phyloP scores from a whole-genome alignment of 2,329 filamentous ascomycete genomes.

The Metarhizium robertsii region DNA sequence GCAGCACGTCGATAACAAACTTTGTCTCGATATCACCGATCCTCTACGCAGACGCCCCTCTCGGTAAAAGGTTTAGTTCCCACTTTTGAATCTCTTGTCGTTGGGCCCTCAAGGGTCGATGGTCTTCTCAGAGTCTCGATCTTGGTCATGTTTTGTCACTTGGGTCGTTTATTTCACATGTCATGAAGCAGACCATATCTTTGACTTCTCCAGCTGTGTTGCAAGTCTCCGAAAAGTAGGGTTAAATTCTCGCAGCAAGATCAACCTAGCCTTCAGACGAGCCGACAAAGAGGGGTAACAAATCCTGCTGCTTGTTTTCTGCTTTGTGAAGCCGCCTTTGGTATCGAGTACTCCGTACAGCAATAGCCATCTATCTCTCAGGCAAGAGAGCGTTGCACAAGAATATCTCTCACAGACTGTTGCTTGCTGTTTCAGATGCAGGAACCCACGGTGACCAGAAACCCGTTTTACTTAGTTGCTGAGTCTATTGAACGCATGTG shows the following conservation, averaged over 20 bases:
- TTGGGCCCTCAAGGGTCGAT: not conserved
- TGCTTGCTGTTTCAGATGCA: not conserved
- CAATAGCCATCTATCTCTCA: not conserved
- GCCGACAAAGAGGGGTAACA: not conserved
- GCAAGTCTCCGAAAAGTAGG: not conserved
- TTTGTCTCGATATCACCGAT: not conserved
- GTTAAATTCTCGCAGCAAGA: not conserved
- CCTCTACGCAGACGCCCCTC: not conserved
- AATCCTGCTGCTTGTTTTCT: not conserved
- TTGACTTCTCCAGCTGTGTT: not conserved
- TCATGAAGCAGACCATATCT: not conserved
- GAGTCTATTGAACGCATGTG: not conserved
- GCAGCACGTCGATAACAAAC: not conserved
- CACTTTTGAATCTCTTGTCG: not conserved
- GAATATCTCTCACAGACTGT: not conserved
- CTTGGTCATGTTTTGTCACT: not conserved
- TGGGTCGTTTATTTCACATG: not conserved
- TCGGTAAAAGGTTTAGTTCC: not conserved
- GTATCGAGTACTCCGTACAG: not conserved
- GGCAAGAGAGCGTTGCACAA: not conserved
- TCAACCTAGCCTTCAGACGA: not conserved
- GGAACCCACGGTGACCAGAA: not conserved
- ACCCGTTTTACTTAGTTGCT: not conserved
- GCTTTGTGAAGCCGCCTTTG: not conserved
- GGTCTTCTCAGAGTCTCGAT: not conserved